phyloP scores from a whole-genome alignment of 495 filamentous ascomycete genomes.

The Cetradonia linearis region DNA sequence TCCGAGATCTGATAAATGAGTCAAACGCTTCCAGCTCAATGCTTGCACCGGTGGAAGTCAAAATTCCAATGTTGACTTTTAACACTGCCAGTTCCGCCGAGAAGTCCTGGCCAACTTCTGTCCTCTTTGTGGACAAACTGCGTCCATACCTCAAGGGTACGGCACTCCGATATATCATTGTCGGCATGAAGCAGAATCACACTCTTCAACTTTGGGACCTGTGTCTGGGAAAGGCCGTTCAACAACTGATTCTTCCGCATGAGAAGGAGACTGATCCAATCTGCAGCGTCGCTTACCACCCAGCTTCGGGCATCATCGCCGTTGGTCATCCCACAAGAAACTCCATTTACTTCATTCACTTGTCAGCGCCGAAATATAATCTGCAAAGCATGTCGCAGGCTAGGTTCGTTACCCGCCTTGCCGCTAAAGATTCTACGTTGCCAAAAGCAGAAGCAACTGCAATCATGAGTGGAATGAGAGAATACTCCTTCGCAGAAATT shows the following conservation, averaged over 20 bases:
- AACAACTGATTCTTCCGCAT: constrained; percentile 93
- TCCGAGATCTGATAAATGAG: constrained; percentile 59
- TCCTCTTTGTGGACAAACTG: constrained; percentile 90
- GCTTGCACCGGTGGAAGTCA: constrained; percentile 56
- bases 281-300: constrained; percentile 90
- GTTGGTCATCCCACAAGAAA: constrained; percentile 95
- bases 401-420: constrained; percentile 66
- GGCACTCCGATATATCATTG: constrained; percentile 85
- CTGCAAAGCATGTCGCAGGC: constrained; percentile 73
- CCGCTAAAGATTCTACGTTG: constrained; percentile 58
- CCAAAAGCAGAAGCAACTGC: constrained; percentile 85
- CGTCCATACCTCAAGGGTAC: constrained; percentile 77
- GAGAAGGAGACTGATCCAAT: constrained; percentile 93
- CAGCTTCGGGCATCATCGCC: constrained; percentile 78
- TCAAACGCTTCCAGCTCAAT: constrained; percentile 43
- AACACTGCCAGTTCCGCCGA: constrained; percentile 67
- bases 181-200: constrained; percentile 98
- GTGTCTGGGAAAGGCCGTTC: constrained; percentile 83
- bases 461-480: constrained; percentile 87
- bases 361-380: constrained; percentile 86
- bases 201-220: constrained; percentile 99
- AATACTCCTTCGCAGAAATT: constrained; percentile 84
- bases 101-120: constrained; percentile 91
- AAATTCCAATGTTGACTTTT: constrained; percentile 65
- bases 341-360: constrained; percentile 90